These are phyloP conservation scores for Stephania cephalantha DNA, from an alignment of 164 flowering plant genomes.

Conservation along the genomic window DNA sequence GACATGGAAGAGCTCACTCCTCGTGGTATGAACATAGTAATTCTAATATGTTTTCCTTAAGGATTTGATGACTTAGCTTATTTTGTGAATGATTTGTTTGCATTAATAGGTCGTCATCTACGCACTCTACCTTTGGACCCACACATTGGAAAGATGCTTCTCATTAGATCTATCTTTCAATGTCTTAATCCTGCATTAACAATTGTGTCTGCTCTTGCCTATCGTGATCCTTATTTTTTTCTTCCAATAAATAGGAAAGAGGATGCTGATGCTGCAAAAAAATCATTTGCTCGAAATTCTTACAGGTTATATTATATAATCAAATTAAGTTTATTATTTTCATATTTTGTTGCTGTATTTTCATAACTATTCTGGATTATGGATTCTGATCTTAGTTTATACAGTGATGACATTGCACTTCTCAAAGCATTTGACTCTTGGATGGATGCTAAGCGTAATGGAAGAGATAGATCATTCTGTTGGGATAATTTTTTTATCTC, in stretches of 20 bases:
- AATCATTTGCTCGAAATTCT: constrained; percentile 95
- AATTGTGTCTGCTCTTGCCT: constrained; percentile 90
- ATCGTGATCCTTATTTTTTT: constrained; percentile 86
- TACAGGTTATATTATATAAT: constrained; percentile 53
- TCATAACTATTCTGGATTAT: neutral
- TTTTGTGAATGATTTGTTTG: constrained; percentile 10
- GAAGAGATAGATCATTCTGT: constrained; percentile 71
- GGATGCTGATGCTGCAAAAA: constrained; percentile 89
- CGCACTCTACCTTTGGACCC: constrained; percentile 90
- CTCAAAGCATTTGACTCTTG: constrained; percentile 88
- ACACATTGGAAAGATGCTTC: constrained; percentile 95
- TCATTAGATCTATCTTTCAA: constrained; percentile 85
- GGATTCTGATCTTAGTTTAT: constrained; percentile 3
- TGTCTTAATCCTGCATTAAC: constrained; percentile 93
- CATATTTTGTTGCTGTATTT: neutral
- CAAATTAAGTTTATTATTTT: constrained; percentile 5
- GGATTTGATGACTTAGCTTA: neutral
- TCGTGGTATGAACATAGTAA: constrained; percentile 44
- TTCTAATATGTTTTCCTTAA: neutral
- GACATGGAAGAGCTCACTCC: constrained; percentile 90
- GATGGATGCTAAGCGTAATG: constrained; percentile 69
- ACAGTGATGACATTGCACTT: constrained; percentile 96
- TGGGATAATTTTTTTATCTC: constrained; percentile 86
- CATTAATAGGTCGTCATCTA: constrained; percentile 71
- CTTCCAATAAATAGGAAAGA: constrained; percentile 83